phyloP scores from a whole-genome alignment of 1,284 basidiomycete species.

The Ustilago lituana region DNA sequence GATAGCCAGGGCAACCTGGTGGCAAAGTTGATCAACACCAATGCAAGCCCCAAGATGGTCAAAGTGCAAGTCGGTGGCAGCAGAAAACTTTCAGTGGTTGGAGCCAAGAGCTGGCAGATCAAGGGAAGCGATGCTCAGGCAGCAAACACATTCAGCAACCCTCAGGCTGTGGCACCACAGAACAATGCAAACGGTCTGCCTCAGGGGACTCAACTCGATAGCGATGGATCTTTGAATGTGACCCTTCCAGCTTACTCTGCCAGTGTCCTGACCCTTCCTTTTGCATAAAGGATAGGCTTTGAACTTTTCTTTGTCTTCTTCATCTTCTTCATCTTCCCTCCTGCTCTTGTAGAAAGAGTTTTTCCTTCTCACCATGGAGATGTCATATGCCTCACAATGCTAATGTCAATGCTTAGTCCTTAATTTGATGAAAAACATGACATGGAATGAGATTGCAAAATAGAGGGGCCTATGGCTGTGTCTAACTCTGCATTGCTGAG shows the following conservation, averaged over 20 bases:
- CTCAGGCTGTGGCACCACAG: conserved; percentile 17
- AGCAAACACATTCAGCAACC: conserved; percentile 36
- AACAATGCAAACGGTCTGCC: conserved; percentile 11
- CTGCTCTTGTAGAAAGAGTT: background rate
- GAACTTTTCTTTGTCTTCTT: background rate
- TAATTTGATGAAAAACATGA: too few species aligned
- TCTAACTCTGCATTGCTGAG: background rate
- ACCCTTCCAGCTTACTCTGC: conserved; percentile 26
- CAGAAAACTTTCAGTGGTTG: conserved; percentile 11
- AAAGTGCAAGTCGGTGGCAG: conserved; percentile 20
- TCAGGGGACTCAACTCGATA: conserved; percentile 4
- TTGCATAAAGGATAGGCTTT: conserved; percentile 5
- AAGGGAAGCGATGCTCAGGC: conserved; percentile 24
- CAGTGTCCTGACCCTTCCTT: conserved; percentile 15
- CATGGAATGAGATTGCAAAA: too few species aligned
- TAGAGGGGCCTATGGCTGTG: too few species aligned
- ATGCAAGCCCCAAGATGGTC: conserved; percentile 5
- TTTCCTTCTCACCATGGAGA: too few species aligned
- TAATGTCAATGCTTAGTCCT: too few species aligned
- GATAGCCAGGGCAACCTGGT: conserved; percentile 21
- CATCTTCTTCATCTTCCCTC: background rate
- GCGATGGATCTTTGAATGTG: conserved; percentile 14
- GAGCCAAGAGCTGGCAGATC: conserved; percentile 36
- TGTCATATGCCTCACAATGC: too few species aligned
- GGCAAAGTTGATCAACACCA: conserved; percentile 47